Percentiles rank a stretch among this genome's conserved stretches.
Conservation (phyloP, 768 basidiomycete genomes). For the Favolaschia claudopus region DNA sequence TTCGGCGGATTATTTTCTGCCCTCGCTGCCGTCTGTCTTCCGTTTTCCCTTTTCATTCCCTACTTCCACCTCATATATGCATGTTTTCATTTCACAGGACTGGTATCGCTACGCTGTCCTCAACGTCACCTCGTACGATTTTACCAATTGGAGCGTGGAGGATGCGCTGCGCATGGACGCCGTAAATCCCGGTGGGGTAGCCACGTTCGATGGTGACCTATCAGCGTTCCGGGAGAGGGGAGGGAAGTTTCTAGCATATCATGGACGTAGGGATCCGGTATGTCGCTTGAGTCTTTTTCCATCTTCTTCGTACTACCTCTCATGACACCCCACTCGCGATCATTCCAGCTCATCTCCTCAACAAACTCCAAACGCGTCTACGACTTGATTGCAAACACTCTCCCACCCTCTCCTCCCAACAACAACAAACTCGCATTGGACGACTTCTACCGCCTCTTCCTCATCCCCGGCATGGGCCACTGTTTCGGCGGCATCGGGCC, state of each 20-base stretch:
- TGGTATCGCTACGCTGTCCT: constrained; percentile 1
- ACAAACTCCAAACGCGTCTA: constrained; percentile 27
- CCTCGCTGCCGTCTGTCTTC: background rate
- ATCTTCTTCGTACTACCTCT: too few species aligned
- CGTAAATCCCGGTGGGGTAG: background rate
- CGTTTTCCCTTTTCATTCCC: too few species aligned
- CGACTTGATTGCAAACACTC: constrained; percentile 26
- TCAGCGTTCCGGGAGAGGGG: constrained; percentile 22
- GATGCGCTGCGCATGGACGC: background rate
- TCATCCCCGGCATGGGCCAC: constrained; percentile 33
- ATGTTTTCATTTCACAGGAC: too few species aligned
- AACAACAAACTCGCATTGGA: too few species aligned
- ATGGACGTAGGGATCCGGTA: constrained; percentile 28
- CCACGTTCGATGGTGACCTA: constrained; percentile 3
- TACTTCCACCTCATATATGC: too few species aligned
- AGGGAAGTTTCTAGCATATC: constrained; percentile 33
- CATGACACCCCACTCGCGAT: background rate
- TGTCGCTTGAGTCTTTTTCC: background rate
- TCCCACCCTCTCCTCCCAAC: constrained; percentile 12
- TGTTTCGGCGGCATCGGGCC: constrained; percentile 23
- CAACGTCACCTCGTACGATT: background rate
- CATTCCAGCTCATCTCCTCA: constrained; percentile 23
- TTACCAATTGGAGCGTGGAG: background rate
- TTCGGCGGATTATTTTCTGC: background rate
- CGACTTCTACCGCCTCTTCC: constrained; percentile 35